Evolutionary conservation across 805 yeast genomes (phyloP), one percentile per base, ranked within the genome.

Genomic region (Isabelozyma rhagii): DNA sequence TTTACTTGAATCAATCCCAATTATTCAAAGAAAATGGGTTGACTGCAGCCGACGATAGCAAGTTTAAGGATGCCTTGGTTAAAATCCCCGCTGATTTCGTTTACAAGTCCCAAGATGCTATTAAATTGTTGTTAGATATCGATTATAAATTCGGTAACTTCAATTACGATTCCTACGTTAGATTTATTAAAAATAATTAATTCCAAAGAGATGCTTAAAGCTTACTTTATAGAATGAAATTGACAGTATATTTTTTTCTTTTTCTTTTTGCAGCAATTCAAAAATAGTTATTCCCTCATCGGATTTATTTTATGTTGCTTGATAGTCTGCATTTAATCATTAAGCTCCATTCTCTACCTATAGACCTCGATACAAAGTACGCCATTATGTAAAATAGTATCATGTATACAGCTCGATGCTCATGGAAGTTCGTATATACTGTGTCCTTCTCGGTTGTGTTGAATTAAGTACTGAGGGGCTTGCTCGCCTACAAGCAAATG

Each of bases 81-180:
- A 69, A 65, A 47, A 60, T 72, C 51, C 79, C 75, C 45, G 71
- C 72, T 44, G 71, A 66, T 55, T 79, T 76, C 63, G 69, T 71
- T 65, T 82, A 80, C 65, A 82, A 81, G 64, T 76, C 84, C 40
- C 81, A 80, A 57, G 85, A 83, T 62, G 75, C 83, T 9, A 77
- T 84, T 29, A 82, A 81, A 62, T 75, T 81, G 51, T 81, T 83
- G 57, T 78, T 82, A 56, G 88, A 83, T 57, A 69, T 83, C 53
- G 87, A 83, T 61, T 80, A 79, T 63, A 82, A 80, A 59, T 83
- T 83, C 60, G 78, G 82, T 34, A 74, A 74, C 57, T 83, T 83
- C 66, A 74, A 80, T 60, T 70, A 70, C 56, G 67, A 68, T 31
- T 77, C 81, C 40, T 83, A 83, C 58, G 54, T 60, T 51, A 70